Percentiles rank a stretch among this genome's conserved stretches.
phyloP scores from a whole-genome alignment of 768 basidiomycete genomes.

The Rhodotorula diobovata region DNA sequence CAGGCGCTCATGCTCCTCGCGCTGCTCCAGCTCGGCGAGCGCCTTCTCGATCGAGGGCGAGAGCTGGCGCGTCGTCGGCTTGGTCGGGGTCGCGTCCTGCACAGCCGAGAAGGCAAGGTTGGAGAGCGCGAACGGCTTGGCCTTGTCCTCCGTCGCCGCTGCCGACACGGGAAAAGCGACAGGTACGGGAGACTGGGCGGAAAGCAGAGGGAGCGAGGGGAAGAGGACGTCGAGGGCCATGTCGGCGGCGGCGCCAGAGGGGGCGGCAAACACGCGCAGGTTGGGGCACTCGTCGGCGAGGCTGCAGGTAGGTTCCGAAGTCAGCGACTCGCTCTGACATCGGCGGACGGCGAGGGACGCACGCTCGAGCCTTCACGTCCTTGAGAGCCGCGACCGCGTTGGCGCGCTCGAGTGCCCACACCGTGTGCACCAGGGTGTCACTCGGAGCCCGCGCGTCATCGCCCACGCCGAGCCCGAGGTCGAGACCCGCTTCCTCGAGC shows the following conservation, averaged over 20 bases:
- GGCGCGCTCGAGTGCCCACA: conserved; percentile 1
- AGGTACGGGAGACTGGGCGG: not conserved
- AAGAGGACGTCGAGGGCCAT: conserved; percentile 15
- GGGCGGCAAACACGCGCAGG: conserved; percentile 7
- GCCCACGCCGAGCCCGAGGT: not conserved
- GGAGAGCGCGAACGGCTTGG: conserved; percentile 24
- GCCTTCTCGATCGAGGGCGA: conserved; percentile 26
- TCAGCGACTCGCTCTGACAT: not conserved
- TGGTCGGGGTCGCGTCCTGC: not conserved
- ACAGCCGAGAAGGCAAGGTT: conserved; percentile 13
- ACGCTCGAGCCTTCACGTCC: not conserved
- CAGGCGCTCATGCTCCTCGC: conserved; percentile 6
- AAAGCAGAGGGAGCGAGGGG: not conserved
- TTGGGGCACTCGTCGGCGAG: not conserved
- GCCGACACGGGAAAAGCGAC: not conserved
- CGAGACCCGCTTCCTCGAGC: conserved; percentile 32
- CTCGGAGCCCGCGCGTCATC: not conserved
- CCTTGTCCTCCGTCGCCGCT: not conserved
- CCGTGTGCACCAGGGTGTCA: not conserved
- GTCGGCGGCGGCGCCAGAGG: not conserved
- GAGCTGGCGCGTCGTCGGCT: not conserved
- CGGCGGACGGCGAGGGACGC: not conserved
- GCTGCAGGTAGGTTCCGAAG: not conserved
- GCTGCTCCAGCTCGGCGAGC: conserved; percentile 13
- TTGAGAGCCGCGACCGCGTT: conserved; percentile 5